Evolutionary conservation across 2,329 filamentous ascomycete genomes (phyloP), one percentile per base, ranked within the genome.

Genomic region (Venturia effusa): DNA sequence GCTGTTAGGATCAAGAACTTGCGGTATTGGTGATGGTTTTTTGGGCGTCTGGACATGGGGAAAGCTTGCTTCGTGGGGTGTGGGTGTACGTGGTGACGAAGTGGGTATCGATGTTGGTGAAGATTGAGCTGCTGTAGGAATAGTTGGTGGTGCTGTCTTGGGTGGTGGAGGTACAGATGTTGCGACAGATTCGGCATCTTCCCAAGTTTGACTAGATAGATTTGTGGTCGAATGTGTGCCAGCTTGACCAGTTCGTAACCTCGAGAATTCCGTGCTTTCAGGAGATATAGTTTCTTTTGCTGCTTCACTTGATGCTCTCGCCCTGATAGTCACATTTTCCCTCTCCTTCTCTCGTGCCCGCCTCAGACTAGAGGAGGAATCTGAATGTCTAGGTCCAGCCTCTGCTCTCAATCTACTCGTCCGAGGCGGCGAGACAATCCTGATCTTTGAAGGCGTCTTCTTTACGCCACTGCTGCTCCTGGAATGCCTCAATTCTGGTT

Each of bases 81-180:
- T 77, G 2, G 78, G 78, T 11, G 79, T 80, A 27, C 73, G 74
- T 4, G 79, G 77, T 17, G 78, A 78, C 0, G 78, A 79, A 64
- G 79, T 77, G 8, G 75, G 72, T 4, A 72, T 69, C 17, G 76
- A 77, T 7, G 73, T 69, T 17, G 77, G 77, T 13, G 75, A 77
- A 30, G 70, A 71, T 39, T 77, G 76, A 5, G 72, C 69, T 45
- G 73, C 73, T n/a, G 72, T 68, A 24, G 43, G 66, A 61, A 70
- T 69, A 48, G 68, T 65, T 48, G 67, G 65, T 15, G 51, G 51
- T 34, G 27, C 27, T 57, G 51, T 3, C 27, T 41, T 55, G n/a
- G 43, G 68, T 59, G 55, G 66, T 66, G 55, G 75, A 43, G 75
- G 76, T 24, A 79, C 72, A 0, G 78, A 78, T 7, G 78, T 80